Evolutionary conservation across 805 yeast species (phyloP).

Genomic region (Kazachstania viticola): DNA sequence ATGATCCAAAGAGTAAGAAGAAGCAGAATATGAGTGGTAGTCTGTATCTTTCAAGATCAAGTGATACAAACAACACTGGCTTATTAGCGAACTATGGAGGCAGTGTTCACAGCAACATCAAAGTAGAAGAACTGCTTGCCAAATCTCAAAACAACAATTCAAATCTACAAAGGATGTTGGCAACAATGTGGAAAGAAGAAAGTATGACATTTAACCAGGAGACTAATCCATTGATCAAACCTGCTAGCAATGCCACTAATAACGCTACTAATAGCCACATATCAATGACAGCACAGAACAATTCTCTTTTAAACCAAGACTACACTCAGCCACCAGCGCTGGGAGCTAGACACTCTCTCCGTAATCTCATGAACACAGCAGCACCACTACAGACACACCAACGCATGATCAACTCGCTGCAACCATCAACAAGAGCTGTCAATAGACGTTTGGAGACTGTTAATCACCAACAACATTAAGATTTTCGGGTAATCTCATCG

Average conservation of each 20-base stretch:
- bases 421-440: constrained; percentile 34
- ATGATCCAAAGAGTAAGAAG: not conserved
- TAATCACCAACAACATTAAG: constrained; percentile 6
- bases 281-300: not conserved
- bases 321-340: not conserved
- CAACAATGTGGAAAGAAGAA: constrained; percentile 24
- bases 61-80: no score
- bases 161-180: constrained; percentile 16
- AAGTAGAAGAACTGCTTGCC: constrained; percentile 11
- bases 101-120: constrained; percentile 2
- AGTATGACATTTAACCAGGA: constrained; percentile 16
- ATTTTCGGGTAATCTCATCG: no score
- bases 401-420: constrained; percentile 19
- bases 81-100: constrained; percentile 1
- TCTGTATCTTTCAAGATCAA: not conserved
- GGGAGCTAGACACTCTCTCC: constrained; percentile 3
- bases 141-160: constrained; percentile 8
- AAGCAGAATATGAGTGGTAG: not conserved
- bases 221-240: constrained; percentile 14
- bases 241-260: constrained; percentile 3
- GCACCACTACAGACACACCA: constrained; percentile 14
- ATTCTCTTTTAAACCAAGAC: not conserved
- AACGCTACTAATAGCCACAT: not conserved
- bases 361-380: constrained; percentile 9
- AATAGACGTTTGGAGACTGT: constrained; percentile 25